Evolutionary conservation across 2,329 filamentous ascomycete genomes (phyloP).

Genomic region (Talaromyces marneffei): DNA sequence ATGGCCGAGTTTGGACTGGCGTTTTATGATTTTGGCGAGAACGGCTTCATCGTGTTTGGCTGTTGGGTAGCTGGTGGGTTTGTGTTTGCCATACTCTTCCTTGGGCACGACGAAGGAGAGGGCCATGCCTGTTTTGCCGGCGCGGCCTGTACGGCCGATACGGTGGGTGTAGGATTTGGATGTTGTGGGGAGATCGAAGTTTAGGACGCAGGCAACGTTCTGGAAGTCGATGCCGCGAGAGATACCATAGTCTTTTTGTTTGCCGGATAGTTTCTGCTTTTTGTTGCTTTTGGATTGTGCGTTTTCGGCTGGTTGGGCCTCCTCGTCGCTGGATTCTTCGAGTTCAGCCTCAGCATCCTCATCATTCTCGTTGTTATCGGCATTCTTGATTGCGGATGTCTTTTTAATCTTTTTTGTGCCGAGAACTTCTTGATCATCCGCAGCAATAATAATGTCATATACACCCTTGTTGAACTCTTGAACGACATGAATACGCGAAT

Average conservation of each 20-base stretch:
- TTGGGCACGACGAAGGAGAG: slow-evolving; percentile 89
- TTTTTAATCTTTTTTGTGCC: slow-evolving; percentile 46
- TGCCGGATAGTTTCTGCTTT: slow-evolving; percentile 60
- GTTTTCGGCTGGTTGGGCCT: slow-evolving; percentile 22
- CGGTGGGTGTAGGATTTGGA: slow-evolving; percentile 95
- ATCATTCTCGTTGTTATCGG: slow-evolving; percentile 18
- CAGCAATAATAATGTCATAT: slow-evolving; percentile 97
- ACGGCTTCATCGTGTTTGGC: slow-evolving; percentile 80
- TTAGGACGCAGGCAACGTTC: slow-evolving; percentile 88
- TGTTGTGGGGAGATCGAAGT: slow-evolving; percentile 87
- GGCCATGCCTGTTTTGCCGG: slow-evolving; percentile 86
- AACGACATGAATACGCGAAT: slow-evolving; percentile 87
- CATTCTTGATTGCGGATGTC: slow-evolving; percentile 10
- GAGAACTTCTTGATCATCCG: slow-evolving; percentile 81
- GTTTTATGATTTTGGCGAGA: slow-evolving; percentile 69
- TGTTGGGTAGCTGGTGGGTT: slow-evolving; percentile 70
- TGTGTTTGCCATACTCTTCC: slow-evolving; percentile 79
- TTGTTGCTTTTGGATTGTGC: slow-evolving; percentile 40
- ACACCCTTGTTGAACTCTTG: slow-evolving; percentile 95
- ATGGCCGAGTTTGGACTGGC: slow-evolving; percentile 71
- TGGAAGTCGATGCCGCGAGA: slow-evolving; percentile 95
- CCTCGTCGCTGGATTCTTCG: slow-evolving; percentile 36
- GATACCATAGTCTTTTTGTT: slow-evolving; percentile 88
- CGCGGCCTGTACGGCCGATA: slow-evolving; percentile 87
- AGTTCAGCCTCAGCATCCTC: slow-evolving; percentile 24